Conservation (phyloP, 306 rosid species). For the Malus sieversii region DNA sequence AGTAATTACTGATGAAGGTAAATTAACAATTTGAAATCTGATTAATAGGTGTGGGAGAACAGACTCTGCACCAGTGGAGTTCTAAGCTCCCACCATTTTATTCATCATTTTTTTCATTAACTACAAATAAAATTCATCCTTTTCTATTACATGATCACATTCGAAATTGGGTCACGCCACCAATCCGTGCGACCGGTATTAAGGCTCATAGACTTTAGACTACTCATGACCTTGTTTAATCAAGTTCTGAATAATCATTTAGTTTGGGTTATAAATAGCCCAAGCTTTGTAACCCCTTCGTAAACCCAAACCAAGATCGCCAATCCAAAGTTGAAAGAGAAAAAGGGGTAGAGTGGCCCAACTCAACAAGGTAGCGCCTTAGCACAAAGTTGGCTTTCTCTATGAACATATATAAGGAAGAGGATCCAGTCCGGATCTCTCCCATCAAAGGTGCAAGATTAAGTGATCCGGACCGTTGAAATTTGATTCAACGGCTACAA, state of each 20-base stretch:
- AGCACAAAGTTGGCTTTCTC: neutral
- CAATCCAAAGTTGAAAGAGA: neutral
- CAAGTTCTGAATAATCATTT: neutral
- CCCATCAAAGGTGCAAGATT: no score
- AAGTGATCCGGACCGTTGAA: no score
- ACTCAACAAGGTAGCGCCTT: neutral
- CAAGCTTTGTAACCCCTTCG: neutral
- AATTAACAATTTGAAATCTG: neutral
- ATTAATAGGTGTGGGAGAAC: neutral
- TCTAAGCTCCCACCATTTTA: neutral
- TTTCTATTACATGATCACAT: neutral
- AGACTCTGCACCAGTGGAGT: neutral
- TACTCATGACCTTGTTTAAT: neutral
- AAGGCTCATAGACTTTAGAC: neutral
- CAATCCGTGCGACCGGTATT: neutral
- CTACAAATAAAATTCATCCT: neutral
- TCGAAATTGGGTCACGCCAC: neutral
- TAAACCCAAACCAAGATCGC: neutral
- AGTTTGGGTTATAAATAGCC: no score
- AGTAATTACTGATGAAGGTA: no score
- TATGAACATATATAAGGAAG: neutral
- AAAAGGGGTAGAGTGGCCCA: neutral
- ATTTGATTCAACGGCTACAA: no score
- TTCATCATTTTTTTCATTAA: neutral
- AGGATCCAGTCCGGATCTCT: no score